A percentile compares a stretch with the other conserved stretches of the same genome.
Evolutionary conservation across 2,329 filamentous ascomycete species (phyloP).

Genomic region (Aulographum hederae): DNA sequence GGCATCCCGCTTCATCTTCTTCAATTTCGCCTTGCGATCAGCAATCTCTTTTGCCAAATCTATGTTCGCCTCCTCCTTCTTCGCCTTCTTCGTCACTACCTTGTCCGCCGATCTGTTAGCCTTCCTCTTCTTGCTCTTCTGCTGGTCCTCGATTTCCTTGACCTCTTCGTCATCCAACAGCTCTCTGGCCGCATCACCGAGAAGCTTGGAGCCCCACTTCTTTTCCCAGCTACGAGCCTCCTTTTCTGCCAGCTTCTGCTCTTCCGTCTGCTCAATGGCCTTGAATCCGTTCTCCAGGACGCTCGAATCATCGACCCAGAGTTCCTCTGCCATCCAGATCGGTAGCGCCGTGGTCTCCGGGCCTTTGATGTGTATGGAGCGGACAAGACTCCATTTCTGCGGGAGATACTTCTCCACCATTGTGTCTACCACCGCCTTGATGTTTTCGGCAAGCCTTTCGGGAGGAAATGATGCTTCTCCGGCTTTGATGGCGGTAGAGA

Average conservation of each 20-base stretch:
- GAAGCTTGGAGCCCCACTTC: no score
- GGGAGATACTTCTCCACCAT: constrained; percentile 52
- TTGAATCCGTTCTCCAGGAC: constrained; percentile 36
- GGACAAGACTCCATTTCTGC: constrained; percentile 74
- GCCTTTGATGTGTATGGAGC: constrained; percentile 76
- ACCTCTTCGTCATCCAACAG: not conserved
- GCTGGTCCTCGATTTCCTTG: not conserved
- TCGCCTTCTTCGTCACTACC: not conserved
- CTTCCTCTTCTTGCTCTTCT: not conserved
- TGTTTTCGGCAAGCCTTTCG: constrained; percentile 64
- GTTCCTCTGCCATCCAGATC: constrained; percentile 84
- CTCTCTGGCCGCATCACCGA: no score
- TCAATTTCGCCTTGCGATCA: not conserved
- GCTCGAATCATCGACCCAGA: constrained; percentile 68
- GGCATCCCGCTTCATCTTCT: not conserved
- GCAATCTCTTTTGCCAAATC: not conserved
- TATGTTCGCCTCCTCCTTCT: not conserved
- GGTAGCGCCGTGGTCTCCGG: constrained; percentile 75
- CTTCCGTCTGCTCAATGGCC: no score
- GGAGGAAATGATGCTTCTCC: constrained; percentile 58
- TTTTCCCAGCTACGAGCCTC: not conserved
- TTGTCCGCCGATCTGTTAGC: not conserved
- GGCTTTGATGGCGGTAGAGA: constrained; percentile 65
- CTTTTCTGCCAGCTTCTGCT: not conserved
- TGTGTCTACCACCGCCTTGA: constrained; percentile 40